A percentile compares a stretch with the other conserved stretches of the same genome.
phyloP scores from a whole-genome alignment of 1,139 yeast species.

The Hansenula lynferdii region DNA sequence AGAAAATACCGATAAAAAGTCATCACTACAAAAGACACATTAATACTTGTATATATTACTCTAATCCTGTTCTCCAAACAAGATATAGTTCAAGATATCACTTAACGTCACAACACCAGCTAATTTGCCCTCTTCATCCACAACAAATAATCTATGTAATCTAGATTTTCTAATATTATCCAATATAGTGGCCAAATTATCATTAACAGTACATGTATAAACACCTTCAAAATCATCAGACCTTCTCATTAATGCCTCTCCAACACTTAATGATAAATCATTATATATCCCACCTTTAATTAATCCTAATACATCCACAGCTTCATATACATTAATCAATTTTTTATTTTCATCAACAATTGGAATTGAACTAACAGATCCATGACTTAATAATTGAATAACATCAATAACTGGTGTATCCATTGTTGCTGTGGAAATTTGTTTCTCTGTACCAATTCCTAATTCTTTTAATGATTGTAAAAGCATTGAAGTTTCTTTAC shows the following conservation, averaged over 20 bases:
- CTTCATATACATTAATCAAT: conserved; percentile 89
- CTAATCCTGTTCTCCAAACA: conserved; percentile 51
- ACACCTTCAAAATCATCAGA: conserved; percentile 98
- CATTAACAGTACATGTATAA: conserved; percentile 88
- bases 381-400: conserved; percentile 72
- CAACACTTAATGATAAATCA: conserved; percentile 87
- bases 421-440: conserved; percentile 80
- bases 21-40: background rate
- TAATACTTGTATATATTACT: no score
- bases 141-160: conserved; percentile 88
- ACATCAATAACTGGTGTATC: conserved; percentile 93
- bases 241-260: conserved; percentile 92
- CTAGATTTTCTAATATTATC: conserved; percentile 91
- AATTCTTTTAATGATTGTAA: conserved; percentile 71
- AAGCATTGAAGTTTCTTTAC: conserved; percentile 88
- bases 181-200: conserved; percentile 84
- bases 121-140: conserved; percentile 73
- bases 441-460: conserved; percentile 54
- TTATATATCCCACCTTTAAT: conserved; percentile 94
- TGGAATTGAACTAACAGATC: conserved; percentile 88
- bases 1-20: background rate
- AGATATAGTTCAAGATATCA: conserved; percentile 81
- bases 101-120: conserved; percentile 86
- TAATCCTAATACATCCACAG: conserved; percentile 88
- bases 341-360: conserved; percentile 71